A percentile compares a stretch with the other conserved stretches of the same genome.
Evolutionary conservation across 1,139 yeast genomes (phyloP).

Genomic region (Taiozyma sp.): DNA sequence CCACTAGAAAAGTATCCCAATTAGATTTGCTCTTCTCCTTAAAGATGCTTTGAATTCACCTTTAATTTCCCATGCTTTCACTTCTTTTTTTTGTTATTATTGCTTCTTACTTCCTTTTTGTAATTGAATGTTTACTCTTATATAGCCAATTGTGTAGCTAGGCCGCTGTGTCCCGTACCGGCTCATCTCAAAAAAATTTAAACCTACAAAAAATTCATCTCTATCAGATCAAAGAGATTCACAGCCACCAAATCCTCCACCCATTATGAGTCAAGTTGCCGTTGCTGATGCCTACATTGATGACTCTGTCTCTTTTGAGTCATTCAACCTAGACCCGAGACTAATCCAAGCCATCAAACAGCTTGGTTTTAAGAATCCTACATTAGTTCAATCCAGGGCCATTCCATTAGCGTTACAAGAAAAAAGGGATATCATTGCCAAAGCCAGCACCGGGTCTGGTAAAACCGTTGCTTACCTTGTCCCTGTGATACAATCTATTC

Average conservation of each 20-base stretch:
- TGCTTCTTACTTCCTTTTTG: background rate
- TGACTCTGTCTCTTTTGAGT: slow-evolving; percentile 65
- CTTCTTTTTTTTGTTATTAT: background rate
- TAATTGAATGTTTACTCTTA: background rate
- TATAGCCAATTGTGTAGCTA: no score
- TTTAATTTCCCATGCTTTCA: background rate
- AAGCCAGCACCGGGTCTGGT: slow-evolving; percentile 90
- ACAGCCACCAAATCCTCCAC: background rate
- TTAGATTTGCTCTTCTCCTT: background rate
- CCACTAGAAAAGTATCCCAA: background rate
- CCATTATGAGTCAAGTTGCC: slow-evolving; percentile 26
- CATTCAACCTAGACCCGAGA: slow-evolving; percentile 74
- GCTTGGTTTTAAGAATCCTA: slow-evolving; percentile 80
- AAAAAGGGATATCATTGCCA: slow-evolving; percentile 80
- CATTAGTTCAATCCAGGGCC: slow-evolving; percentile 87
- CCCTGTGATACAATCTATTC: slow-evolving; percentile 69
- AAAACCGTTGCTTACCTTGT: slow-evolving; percentile 82
- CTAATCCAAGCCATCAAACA: slow-evolving; percentile 79
- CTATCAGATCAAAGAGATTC: background rate
- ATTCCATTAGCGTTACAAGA: slow-evolving; percentile 88
- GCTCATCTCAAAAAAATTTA: background rate
- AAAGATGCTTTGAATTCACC: background rate
- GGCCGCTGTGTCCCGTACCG: background rate
- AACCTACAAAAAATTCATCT: background rate
- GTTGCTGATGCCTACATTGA: slow-evolving; percentile 68